These are phyloP conservation scores for Madurella fahalii DNA, from an alignment of 2,329 filamentous ascomycete genomes.

Conservation along the genomic window DNA sequence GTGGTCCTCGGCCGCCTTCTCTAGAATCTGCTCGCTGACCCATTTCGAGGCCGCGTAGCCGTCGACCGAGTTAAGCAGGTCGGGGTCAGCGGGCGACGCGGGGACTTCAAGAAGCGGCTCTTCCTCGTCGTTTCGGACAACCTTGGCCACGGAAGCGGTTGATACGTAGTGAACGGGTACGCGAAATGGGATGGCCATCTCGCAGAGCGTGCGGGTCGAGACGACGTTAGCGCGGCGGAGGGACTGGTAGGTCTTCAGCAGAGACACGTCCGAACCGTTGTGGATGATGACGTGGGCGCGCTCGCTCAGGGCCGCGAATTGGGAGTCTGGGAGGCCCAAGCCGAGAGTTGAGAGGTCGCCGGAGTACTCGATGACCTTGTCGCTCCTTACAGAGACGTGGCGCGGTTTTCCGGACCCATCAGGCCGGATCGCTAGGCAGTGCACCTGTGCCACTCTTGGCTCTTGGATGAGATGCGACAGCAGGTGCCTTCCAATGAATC, in stretches of 20 bases:
- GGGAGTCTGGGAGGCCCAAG: background rate
- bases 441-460: background rate
- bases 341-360: background rate
- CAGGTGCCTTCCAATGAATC: slow-evolving; percentile 19
- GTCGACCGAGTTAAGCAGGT: background rate
- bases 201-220: background rate
- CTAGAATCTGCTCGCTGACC: background rate
- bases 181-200: background rate
- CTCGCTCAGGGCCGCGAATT: background rate
- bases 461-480: slow-evolving; percentile 28
- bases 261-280: background rate
- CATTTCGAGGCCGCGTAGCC: background rate
- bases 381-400: background rate
- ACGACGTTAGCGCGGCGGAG: background rate
- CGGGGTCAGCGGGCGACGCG: too few species aligned
- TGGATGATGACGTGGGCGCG: background rate
- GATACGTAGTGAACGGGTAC: background rate
- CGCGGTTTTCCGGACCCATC: background rate
- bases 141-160: background rate
- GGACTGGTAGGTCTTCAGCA: background rate
- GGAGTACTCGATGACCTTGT: background rate
- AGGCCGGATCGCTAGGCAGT: background rate
- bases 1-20: too few species aligned
- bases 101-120: background rate
- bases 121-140: background rate